Percentiles rank a stretch among this genome's conserved stretches.
phyloP scores from a whole-genome alignment of 345 rosid species.

The Physaria fendleri region DNA sequence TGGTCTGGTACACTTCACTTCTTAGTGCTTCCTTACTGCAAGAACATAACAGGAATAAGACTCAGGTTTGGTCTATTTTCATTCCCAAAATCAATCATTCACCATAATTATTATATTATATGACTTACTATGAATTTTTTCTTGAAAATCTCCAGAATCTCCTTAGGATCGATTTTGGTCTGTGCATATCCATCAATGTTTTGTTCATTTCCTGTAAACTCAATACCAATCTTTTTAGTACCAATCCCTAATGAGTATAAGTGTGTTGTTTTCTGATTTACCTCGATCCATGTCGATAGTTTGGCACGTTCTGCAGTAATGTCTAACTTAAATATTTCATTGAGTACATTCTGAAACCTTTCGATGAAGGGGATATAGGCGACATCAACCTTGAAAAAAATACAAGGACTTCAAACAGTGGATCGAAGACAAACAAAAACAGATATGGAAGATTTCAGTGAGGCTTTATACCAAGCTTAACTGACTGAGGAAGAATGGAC shows the following conservation, averaged over 20 bases:
- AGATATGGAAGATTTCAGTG: neutral
- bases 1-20: neutral
- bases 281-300: slow-evolving; percentile 75
- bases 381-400: slow-evolving; percentile 57
- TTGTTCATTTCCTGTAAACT: slow-evolving; percentile 59
- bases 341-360: slow-evolving; percentile 48
- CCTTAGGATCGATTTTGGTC: slow-evolving; percentile 54
- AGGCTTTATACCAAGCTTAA: slow-evolving; percentile 55
- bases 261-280: slow-evolving; percentile 7
- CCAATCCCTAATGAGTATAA: neutral
- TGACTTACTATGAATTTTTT: slow-evolving; percentile 39
- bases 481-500: slow-evolving; percentile 86
- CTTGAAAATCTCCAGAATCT: slow-evolving; percentile 43
- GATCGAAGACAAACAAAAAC: neutral
- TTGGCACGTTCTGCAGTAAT: slow-evolving; percentile 66
- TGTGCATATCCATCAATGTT: slow-evolving; percentile 61
- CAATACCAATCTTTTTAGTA: neutral
- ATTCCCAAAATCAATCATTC: neutral
- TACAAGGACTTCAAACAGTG: neutral
- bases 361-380: slow-evolving; percentile 68
- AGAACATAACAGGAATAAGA: neutral
- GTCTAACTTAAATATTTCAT: slow-evolving; percentile 46
- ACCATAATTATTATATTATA: too few relatives aligned
- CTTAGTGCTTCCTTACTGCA: slow-evolving; percentile 21
- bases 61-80: neutral